These are phyloP conservation scores for Lentithecium fluviatile DNA, from an alignment of 495 filamentous ascomycete genomes.

Conservation along the genomic window DNA sequence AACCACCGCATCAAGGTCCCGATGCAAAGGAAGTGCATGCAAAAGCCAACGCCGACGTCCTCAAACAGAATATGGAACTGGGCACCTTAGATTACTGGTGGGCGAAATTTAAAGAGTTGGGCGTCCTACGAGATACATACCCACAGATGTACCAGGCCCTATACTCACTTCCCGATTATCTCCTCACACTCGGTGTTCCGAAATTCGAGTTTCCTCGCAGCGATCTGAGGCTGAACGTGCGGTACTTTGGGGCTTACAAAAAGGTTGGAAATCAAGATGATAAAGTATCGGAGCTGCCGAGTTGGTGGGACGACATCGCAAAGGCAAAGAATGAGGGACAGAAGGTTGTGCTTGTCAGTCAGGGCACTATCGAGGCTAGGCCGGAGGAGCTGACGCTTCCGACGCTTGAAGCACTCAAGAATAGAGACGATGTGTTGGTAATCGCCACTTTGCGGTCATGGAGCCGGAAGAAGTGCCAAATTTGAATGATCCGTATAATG, in stretches of 20 bases:
- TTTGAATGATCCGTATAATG: constrained; percentile 6
- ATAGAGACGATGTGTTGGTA: constrained; percentile 14
- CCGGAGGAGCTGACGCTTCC: constrained; percentile 11
- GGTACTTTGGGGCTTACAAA: constrained; percentile 13
- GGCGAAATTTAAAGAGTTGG: constrained; percentile 3
- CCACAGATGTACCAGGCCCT: background rate
- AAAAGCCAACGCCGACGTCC: constrained; percentile 7
- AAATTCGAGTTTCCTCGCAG: constrained; percentile 19
- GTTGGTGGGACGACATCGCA: constrained; percentile 25
- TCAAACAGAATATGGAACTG: background rate
- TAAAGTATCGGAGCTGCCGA: constrained; percentile 3
- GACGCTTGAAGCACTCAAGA: constrained; percentile 17
- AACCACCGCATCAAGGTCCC: constrained; percentile 6
- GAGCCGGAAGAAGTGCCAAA: constrained; percentile 17
- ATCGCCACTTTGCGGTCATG: constrained; percentile 13
- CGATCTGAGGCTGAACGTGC: constrained; percentile 10
- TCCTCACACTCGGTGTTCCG: constrained; percentile 15
- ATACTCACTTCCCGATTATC: constrained; percentile 9
- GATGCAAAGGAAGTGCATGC: constrained; percentile 11
- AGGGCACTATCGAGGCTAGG: constrained; percentile 11
- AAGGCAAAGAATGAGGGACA: constrained; percentile 24
- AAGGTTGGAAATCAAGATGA: constrained; percentile 1
- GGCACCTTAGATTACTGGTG: background rate
- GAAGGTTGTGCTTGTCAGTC: constrained; percentile 23
- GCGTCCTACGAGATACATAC: background rate